Percentiles rank a stretch among this genome's conserved stretches.
These are phyloP conservation scores for Diplodia scrobiculata DNA, from an alignment of 2,329 filamentous ascomycete species.

Conservation along the genomic window DNA sequence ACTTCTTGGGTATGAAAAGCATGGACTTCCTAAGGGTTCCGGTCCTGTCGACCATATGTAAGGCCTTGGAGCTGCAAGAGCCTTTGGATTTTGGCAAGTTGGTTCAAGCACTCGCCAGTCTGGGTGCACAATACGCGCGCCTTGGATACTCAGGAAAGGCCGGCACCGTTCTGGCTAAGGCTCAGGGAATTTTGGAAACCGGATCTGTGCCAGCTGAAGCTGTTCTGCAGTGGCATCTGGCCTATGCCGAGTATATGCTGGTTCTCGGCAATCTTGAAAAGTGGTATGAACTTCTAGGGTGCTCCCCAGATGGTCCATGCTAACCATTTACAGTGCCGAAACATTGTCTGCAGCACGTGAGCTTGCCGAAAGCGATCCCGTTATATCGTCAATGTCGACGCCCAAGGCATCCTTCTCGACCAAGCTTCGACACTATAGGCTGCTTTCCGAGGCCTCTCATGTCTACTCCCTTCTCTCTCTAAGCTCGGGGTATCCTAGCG, in stretches of 20 bases:
- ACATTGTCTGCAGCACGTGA: conserved; percentile 38
- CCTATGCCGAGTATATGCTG: conserved; percentile 73
- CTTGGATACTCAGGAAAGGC: conserved; percentile 65
- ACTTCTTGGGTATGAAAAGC: conserved; percentile 62
- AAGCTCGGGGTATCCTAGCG: conserved; percentile 53
- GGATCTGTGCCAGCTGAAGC: conserved; percentile 49
- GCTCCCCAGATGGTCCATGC: neutral
- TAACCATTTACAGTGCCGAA: conserved; percentile 36
- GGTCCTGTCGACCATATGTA: conserved; percentile 54
- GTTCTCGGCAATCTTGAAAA: conserved; percentile 66
- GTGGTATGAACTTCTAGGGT: conserved; percentile 46
- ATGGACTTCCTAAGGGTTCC: conserved; percentile 54
- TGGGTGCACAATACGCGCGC: conserved; percentile 60
- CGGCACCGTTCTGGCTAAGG: conserved; percentile 59
- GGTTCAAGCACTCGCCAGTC: conserved; percentile 48
- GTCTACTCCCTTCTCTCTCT: conserved; percentile 67
- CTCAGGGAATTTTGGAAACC: conserved; percentile 53
- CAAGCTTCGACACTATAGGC: conserved; percentile 50
- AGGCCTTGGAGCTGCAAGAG: conserved; percentile 52
- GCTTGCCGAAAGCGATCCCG: conserved; percentile 37
- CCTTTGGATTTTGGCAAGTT: conserved; percentile 44
- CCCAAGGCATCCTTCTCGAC: conserved; percentile 41
- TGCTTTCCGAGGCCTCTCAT: conserved; percentile 63
- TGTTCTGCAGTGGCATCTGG: conserved; percentile 64
- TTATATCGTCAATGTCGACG: conserved; percentile 39